Evolutionary conservation across 331 rosid genomes (phyloP).

Genomic region (Rhamnella rubrinervis): DNA sequence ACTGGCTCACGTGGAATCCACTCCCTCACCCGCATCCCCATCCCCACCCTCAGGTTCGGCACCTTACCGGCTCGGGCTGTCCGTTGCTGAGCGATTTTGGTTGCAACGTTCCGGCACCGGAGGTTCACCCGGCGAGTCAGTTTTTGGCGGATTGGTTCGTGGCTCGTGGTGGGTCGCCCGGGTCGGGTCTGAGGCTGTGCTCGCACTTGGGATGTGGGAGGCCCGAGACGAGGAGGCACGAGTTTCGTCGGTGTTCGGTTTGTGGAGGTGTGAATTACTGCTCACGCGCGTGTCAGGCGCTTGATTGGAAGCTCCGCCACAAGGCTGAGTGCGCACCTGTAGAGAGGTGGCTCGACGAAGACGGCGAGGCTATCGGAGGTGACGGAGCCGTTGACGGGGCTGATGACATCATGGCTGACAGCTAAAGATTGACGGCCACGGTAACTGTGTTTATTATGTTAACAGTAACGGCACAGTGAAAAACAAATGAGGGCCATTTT

Average conservation of each 20-base stretch:
- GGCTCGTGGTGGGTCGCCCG: slow-evolving; percentile 34
- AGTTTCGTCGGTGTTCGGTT: slow-evolving; percentile 91
- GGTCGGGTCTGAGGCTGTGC: slow-evolving; percentile 63
- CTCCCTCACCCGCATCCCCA: slow-evolving; percentile 31
- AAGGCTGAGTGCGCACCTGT: slow-evolving; percentile 67
- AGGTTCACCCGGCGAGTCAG: slow-evolving; percentile 65
- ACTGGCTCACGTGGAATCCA: slow-evolving; percentile 44
- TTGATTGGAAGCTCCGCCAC: slow-evolving; percentile 94
- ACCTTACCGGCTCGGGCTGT: slow-evolving; percentile 44
- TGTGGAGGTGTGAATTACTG: slow-evolving; percentile 93
- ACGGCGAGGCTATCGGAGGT: slow-evolving; percentile 45
- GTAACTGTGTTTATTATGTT: background rate
- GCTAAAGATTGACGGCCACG: slow-evolving; percentile 26
- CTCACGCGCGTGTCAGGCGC: slow-evolving; percentile 96
- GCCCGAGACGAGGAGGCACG: slow-evolving; percentile 85
- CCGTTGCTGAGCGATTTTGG: slow-evolving; percentile 89
- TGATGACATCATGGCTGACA: slow-evolving; percentile 45
- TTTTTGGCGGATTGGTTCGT: slow-evolving; percentile 79
- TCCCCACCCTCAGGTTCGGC: slow-evolving; percentile 43
- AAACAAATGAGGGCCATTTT: slow-evolving; percentile 30
- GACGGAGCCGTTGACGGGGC: slow-evolving; percentile 36
- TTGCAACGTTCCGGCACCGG: slow-evolving; percentile 88
- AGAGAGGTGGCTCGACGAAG: slow-evolving; percentile 63
- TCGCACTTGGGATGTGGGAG: slow-evolving; percentile 89
- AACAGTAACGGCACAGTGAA: slow-evolving; percentile 2